Evolutionary conservation across 2,329 filamentous ascomycete genomes (phyloP).

Genomic region (Aspergillus unguis): DNA sequence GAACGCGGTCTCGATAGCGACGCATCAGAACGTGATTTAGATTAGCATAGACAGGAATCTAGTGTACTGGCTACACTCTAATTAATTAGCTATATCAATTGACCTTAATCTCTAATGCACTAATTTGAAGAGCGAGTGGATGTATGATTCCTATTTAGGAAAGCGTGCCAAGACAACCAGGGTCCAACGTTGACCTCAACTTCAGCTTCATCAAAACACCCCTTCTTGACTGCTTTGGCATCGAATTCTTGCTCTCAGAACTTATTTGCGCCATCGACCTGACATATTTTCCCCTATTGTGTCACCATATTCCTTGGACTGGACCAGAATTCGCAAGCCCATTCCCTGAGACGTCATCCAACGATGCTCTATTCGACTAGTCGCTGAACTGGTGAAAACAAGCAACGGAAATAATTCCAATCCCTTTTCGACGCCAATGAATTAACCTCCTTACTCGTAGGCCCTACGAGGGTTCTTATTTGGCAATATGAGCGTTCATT

Average conservation of each 20-base stretch:
- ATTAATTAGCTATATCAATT: too few species aligned
- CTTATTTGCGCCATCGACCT: not conserved
- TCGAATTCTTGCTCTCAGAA: not conserved
- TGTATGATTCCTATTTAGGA: not conserved
- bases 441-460: not conserved
- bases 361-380: not conserved
- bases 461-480: not conserved
- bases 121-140: not conserved
- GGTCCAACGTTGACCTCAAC: not conserved
- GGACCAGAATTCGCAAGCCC: not conserved
- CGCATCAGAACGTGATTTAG: too few species aligned
- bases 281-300: not conserved
- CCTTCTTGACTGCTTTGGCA: not conserved
- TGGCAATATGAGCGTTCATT: conserved; percentile 32
- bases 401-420: not conserved
- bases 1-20: too few species aligned
- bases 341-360: conserved; percentile 1
- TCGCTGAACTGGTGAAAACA: not conserved
- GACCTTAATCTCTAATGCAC: too few species aligned
- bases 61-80: too few species aligned
- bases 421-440: not conserved
- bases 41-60: too few species aligned
- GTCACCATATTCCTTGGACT: not conserved
- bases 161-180: conserved; percentile 1
- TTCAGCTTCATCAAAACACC: too few species aligned